phyloP scores from a whole-genome alignment of 306 rosid genomes.

The Cucurbita ficifolia region DNA sequence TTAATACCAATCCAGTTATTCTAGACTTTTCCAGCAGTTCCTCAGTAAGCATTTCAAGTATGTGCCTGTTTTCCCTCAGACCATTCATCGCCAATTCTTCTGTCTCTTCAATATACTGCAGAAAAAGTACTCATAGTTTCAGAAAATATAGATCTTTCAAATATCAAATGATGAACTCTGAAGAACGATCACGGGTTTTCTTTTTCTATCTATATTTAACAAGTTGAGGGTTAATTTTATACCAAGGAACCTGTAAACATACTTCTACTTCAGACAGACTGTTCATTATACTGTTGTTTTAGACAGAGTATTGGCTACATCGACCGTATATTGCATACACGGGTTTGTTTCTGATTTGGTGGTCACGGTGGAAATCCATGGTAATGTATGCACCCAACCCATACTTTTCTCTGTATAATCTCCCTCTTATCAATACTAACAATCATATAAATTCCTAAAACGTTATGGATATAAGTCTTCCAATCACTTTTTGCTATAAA shows the following conservation, averaged over 20 bases:
- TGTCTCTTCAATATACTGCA: constrained; percentile 89
- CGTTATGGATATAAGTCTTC: neutral
- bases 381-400: neutral
- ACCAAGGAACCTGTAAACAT: neutral
- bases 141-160: neutral
- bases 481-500: neutral
- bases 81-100: constrained; percentile 82
- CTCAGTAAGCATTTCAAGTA: constrained; percentile 52
- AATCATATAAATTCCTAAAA: neutral
- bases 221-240: neutral
- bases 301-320: neutral
- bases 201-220: neutral
- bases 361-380: neutral
- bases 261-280: neutral
- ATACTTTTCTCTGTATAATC: no score
- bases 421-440: neutral
- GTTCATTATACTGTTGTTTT: neutral
- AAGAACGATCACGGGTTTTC: neutral
- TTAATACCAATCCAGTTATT: constrained; percentile 74
- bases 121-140: constrained; percentile 6
- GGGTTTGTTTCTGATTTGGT: neutral
- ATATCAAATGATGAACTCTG: neutral
- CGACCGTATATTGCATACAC: neutral
- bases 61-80: constrained; percentile 63
- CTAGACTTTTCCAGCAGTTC: constrained; percentile 77